A percentile compares a stretch with the other conserved stretches of the same genome.
phyloP scores from a whole-genome alignment of 495 filamentous ascomycete genomes.

The Clohesyomyces aquaticus region DNA sequence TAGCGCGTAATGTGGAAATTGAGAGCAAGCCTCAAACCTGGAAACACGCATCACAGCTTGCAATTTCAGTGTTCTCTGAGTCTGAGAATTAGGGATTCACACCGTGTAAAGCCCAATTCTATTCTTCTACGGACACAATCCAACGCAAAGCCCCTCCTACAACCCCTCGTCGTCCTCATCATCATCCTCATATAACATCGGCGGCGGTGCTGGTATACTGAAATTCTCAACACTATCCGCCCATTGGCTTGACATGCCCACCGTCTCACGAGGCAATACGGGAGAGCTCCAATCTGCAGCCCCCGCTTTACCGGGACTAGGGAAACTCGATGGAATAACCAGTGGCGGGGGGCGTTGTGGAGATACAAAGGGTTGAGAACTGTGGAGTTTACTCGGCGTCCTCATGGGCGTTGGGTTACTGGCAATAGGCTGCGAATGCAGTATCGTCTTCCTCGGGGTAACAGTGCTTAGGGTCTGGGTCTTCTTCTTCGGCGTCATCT shows the following conservation, averaged over 20 bases:
- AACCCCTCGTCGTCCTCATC: no score
- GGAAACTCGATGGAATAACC: constrained; percentile 33
- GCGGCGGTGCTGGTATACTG: constrained; percentile 34
- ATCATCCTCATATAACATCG: neutral
- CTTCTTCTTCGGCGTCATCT: neutral
- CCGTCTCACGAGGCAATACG: neutral
- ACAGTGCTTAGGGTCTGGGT: neutral
- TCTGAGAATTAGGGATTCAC: no score
- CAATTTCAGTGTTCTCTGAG: no score
- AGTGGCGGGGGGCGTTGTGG: constrained; percentile 23
- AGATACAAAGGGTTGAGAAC: constrained; percentile 12
- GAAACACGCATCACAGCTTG: no score
- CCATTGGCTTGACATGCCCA: neutral
- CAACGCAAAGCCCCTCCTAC: no score
- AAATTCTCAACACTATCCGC: constrained; percentile 19
- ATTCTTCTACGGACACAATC: no score
- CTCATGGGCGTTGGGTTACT: constrained; percentile 3
- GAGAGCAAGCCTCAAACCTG: no score
- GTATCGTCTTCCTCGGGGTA: constrained; percentile 8
- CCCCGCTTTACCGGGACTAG: constrained; percentile 13
- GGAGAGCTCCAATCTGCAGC: constrained; percentile 15
- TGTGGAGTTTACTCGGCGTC: constrained; percentile 10
- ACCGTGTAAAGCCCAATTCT: no score
- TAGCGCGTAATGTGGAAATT: no score
- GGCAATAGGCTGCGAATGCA: constrained; percentile 1